Percentiles rank a stretch among this genome's conserved stretches.
phyloP scores from a whole-genome alignment of 768 basidiomycete species.

The Rhodotorula toruloides region DNA sequence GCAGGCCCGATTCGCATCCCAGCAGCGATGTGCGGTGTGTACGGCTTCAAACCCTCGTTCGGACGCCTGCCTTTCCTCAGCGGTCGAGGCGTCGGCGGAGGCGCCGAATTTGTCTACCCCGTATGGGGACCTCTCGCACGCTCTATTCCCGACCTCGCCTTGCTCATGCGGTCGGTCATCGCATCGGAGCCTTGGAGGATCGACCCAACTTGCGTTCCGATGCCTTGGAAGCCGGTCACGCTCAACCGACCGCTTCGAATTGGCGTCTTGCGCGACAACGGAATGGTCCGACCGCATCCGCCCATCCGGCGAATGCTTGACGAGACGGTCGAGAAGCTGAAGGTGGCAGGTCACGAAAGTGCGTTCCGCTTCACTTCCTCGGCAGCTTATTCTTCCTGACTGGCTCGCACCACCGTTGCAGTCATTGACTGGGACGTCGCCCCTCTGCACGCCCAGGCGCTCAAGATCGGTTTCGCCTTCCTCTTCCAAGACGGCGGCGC shows the following conservation, averaged over 20 bases:
- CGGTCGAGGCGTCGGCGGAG: conserved; percentile 14
- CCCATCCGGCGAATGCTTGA: conserved; percentile 10
- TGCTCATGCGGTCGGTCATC: conserved; percentile 63
- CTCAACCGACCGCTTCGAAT: too few species aligned
- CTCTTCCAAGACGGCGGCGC: conserved; percentile 18
- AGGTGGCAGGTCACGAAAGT: conserved; percentile 13
- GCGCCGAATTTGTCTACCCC: conserved; percentile 21
- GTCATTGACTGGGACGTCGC: conserved; percentile 13
- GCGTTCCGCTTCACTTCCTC: neutral
- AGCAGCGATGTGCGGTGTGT: conserved; percentile 63
- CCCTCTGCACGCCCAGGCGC: conserved; percentile 12
- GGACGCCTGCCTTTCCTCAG: conserved; percentile 22
- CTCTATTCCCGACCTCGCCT: conserved; percentile 60
- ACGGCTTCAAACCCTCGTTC: conserved; percentile 41
- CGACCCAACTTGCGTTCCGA: conserved; percentile 52
- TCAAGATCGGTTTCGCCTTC: conserved; percentile 7
- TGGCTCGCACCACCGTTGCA: neutral
- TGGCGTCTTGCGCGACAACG: conserved; percentile 13
- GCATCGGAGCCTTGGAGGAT: conserved; percentile 65
- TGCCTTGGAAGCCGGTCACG: neutral
- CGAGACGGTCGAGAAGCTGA: neutral
- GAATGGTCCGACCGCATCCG: conserved; percentile 17
- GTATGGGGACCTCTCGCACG: conserved; percentile 37
- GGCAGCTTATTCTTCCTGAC: too few species aligned
- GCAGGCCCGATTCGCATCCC: conserved; percentile 63